Base-by-base conservation (phyloP, 768 basidiomycete genomes). In the Astraeus odoratus region DNA sequence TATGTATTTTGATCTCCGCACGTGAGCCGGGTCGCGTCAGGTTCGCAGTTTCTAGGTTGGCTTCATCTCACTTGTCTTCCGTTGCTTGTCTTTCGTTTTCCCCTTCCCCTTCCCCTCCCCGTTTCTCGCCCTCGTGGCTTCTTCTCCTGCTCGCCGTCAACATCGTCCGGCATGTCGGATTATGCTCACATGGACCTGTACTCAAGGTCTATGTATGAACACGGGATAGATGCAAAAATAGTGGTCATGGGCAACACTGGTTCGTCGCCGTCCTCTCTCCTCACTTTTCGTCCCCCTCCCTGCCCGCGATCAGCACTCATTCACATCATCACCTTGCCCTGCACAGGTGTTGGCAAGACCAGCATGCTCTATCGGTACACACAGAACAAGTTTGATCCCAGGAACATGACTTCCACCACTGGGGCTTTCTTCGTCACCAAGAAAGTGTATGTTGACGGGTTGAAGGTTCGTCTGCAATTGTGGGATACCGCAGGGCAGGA, bases 401-500 rank as follows among this genome's bases (percentile, higher is more conserved):
- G 85, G 73, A 86, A 86, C 64, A 85, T 85, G 44, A 87, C 86
- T 31, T 87, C 90, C 26, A 94, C 93, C 47, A 88, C 89, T 59
- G 91, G 91, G 52, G 91, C 92, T 48, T 87, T 89, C 67, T 92
- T 96, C 67, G 85, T 93, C 48, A 87, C 89, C 44, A 94, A 95
- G 76, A 93, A 93, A 69, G 81, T 90, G 40, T 74, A 78, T 61
- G 74, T 94, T 52, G 81, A 91, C 53, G 89, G 87, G 45, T 73
- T 87, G 57, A 86, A 86, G 62, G 90, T 96, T 12, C 78, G 88
- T 46, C 70, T 91, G 45, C 88, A 91, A 65, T 72, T 91, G 46
- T 91, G 91, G 91, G 91, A 94, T 60, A 91, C 92, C 51, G 92
- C 90, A 43, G 91, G 91, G 24, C 91, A 94, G 74, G 91, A 93